Conservation (phyloP, 306 rosid species). For the Fragaria ananassa region DNA sequence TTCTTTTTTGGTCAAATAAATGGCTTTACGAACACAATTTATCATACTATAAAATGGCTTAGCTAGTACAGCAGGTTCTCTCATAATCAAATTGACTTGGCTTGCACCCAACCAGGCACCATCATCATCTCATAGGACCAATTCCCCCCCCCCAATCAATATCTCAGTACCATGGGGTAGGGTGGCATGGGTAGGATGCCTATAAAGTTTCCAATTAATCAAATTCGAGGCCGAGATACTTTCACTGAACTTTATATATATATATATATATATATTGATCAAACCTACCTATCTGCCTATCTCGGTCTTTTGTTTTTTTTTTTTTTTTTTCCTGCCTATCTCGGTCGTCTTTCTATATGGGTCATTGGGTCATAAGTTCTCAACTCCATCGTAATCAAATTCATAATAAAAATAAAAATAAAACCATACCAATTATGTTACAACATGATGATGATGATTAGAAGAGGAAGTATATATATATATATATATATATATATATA, state of each 20-base stretch:
- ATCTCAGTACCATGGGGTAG: conserved; percentile 12
- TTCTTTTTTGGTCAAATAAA: too few relatives aligned
- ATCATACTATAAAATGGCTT: conserved; percentile 20
- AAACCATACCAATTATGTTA: too few relatives aligned
- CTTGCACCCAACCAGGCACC: conserved; percentile 38
- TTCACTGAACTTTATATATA: not conserved
- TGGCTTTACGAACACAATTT: not conserved
- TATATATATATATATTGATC: not conserved
- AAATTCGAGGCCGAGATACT: conserved; percentile 7
- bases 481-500: too few relatives aligned
- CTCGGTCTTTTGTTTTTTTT: too few relatives aligned
- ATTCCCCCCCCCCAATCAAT: conserved; percentile 8
- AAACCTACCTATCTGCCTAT: too few relatives aligned
- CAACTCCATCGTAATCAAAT: too few relatives aligned
- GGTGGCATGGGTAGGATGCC: conserved; percentile 14
- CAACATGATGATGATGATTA: too few relatives aligned
- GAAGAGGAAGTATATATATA: too few relatives aligned
- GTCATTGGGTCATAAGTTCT: too few relatives aligned
- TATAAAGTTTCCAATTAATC: conserved; percentile 1
- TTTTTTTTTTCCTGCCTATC: too few relatives aligned
- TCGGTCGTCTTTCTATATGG: too few relatives aligned
- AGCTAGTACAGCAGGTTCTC: conserved; percentile 42
- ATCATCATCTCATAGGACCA: conserved; percentile 39
- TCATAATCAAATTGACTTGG: conserved; percentile 39
- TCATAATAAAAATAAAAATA: too few relatives aligned